Conservation (phyloP, 2,329 filamentous ascomycete genomes). For the Stemphylium lycopersici region DNA sequence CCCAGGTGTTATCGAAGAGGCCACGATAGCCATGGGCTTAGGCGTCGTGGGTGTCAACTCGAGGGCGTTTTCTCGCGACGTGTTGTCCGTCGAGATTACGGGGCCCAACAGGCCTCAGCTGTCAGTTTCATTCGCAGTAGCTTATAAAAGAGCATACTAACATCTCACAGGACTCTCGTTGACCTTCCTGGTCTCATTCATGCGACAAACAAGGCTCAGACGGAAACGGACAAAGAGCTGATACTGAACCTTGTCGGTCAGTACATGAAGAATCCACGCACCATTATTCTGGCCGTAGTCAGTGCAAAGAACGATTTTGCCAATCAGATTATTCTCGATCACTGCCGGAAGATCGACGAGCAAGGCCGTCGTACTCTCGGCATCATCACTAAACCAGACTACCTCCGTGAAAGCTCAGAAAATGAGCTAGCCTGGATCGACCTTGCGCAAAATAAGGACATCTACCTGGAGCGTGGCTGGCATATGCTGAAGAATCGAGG, state of each 20-base stretch:
- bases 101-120: constrained; percentile 48
- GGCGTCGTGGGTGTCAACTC: constrained; percentile 21
- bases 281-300: constrained; percentile 43
- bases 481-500: constrained; percentile 60
- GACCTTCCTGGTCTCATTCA: constrained; percentile 57
- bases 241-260: constrained; percentile 30
- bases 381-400: constrained; percentile 65
- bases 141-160: constrained; percentile 5
- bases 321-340: constrained; percentile 63
- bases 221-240: constrained; percentile 30
- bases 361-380: constrained; percentile 58
- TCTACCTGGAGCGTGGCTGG: constrained; percentile 57
- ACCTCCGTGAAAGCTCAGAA: constrained; percentile 50
- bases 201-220: constrained; percentile 28
- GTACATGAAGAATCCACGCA: constrained; percentile 38
- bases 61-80: constrained; percentile 49
- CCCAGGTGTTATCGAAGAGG: constrained; percentile 58
- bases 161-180: constrained; percentile 50
- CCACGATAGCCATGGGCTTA: constrained; percentile 59
- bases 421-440: constrained; percentile 52
- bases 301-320: constrained; percentile 55
- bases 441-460: constrained; percentile 49
- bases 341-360: constrained; percentile 55
- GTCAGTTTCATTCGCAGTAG: constrained; percentile 25
- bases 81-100: constrained; percentile 52